Base-by-base conservation (phyloP, 192 early-diverging fungal species). In the Umbelopsis sp. region DNA sequence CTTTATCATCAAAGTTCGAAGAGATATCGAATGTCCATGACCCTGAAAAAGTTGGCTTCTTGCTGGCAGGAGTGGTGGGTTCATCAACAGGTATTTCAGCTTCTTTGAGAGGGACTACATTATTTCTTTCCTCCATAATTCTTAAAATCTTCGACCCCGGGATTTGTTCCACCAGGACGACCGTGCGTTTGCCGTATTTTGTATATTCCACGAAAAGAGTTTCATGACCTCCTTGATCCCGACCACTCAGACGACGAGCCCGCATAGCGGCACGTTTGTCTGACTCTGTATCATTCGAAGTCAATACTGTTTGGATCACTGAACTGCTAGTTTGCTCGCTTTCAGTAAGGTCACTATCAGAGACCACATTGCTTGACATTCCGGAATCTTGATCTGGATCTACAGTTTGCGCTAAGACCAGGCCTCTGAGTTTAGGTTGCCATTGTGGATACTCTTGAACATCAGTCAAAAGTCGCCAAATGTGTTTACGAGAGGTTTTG, bases 1-100 rank as follows among this genome's bases (percentile, higher is more conserved):
- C 56, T 31, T 62, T 62, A 31, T 29, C 31, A 20, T 62, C 56
- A 34, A 62, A 62, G 12, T 62, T 62, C 0, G 56, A 62, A 44
- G 65, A 34, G n/a, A 77, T 49, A 47, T 77, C 76, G 73, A 77
- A 73, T 3, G 76, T 72, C 76, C 76, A 77, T 26, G 70, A 72
- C 3, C 76, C 76, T 34, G 70, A 69, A 50, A 77, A 77, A 4
- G 76, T 70, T 4, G 71, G 45, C 12, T 56, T 56, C 17, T 76
- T 65, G 25, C 70, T 67, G 10, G 31, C 31, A 4, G 71, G 29
- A 12, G 76, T 29, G 14, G 74, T 49, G 38, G 38, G 38, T 32
- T 24, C 25, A 12, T 26, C 29, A 16, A 16, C 56, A 29, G 26
- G 26, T 4, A 12, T 24, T 54, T 25, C 52, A 34, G 26, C 56